These are phyloP conservation scores for Penicillium pulvis DNA, from an alignment of 495 filamentous ascomycete species.

Conservation along the genomic window DNA sequence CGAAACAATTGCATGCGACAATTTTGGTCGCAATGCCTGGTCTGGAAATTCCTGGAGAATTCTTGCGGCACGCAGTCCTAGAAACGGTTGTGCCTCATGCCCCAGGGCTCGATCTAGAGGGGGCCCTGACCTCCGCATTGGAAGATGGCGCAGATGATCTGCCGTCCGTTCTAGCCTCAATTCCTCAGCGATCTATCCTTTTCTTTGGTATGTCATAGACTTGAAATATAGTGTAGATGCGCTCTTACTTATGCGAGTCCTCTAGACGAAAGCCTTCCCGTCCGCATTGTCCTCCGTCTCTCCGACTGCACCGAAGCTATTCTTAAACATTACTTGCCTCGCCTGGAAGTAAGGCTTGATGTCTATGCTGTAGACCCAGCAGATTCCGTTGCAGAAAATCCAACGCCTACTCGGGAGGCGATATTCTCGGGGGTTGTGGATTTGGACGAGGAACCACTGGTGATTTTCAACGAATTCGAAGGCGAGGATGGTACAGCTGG, in stretches of 20 bases:
- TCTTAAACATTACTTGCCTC: slow-evolving; percentile 60
- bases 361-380: slow-evolving; percentile 67
- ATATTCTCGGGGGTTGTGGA: slow-evolving; percentile 66
- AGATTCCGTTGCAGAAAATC: slow-evolving; percentile 44
- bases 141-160: slow-evolving; percentile 49
- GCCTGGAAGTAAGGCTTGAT: slow-evolving; percentile 69
- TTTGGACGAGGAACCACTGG: slow-evolving; percentile 60
- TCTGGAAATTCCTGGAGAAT: slow-evolving; percentile 52
- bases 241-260: slow-evolving; percentile 64
- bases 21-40: slow-evolving; percentile 41
- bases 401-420: slow-evolving; percentile 58
- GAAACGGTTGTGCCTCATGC: slow-evolving; percentile 77
- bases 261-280: slow-evolving; percentile 75
- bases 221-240: slow-evolving; percentile 27
- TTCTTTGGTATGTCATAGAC: slow-evolving; percentile 67
- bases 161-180: slow-evolving; percentile 48
- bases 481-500: slow-evolving; percentile 54
- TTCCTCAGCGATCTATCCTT: slow-evolving; percentile 55
- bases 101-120: slow-evolving; percentile 65
- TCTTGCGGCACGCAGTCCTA: slow-evolving; percentile 71
- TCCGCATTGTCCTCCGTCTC: slow-evolving; percentile 72
- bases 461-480: slow-evolving; percentile 58
- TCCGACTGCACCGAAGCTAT: slow-evolving; percentile 60
- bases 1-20: slow-evolving; percentile 26
- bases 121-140: slow-evolving; percentile 52